Percentiles rank a stretch among this genome's conserved stretches.
Evolutionary conservation across 257 asterid species (phyloP).

Genomic region (Schizonepeta tenuifolia): DNA sequence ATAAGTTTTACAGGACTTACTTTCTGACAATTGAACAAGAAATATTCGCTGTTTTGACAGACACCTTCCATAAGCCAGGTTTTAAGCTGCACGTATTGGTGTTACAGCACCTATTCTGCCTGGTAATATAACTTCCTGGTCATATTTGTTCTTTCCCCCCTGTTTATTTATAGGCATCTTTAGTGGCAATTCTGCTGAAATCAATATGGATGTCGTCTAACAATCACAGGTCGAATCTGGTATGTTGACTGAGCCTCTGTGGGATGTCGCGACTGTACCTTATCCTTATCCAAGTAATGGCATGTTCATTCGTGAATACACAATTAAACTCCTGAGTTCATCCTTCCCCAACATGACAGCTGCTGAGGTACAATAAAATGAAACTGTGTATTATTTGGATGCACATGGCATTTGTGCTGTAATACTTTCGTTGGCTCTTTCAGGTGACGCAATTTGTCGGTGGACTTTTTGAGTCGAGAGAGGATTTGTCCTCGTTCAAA

Average conservation of each 20-base stretch:
- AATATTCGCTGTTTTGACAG: conserved; percentile 88
- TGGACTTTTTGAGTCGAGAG: conserved; percentile 78
- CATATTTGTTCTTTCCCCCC: neutral
- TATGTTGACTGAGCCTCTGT: conserved; percentile 77
- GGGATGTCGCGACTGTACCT: conserved; percentile 81
- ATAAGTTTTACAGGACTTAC: conserved; percentile 83
- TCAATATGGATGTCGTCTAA: conserved; percentile 6
- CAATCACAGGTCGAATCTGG: conserved; percentile 73
- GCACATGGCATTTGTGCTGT: neutral
- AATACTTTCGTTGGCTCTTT: conserved; percentile 17
- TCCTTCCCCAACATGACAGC: conserved; percentile 98
- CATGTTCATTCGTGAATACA: conserved; percentile 76
- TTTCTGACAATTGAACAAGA: conserved; percentile 91
- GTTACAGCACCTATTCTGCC: conserved; percentile 81
- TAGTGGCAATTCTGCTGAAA: conserved; percentile 12
- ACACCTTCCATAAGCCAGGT: conserved; percentile 96
- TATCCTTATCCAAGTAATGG: conserved; percentile 76
- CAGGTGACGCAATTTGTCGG: conserved; percentile 92
- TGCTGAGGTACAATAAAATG: conserved; percentile 59
- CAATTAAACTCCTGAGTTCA: conserved; percentile 81
- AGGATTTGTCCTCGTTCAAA: conserved; percentile 73
- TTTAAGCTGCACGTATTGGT: conserved; percentile 90
- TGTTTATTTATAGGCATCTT: neutral
- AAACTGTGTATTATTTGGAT: conserved; percentile 14
- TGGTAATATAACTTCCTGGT: conserved; percentile 53